These are phyloP conservation scores for Circinella minor DNA, from an alignment of 371 early-diverging fungal genomes.

Conservation along the genomic window DNA sequence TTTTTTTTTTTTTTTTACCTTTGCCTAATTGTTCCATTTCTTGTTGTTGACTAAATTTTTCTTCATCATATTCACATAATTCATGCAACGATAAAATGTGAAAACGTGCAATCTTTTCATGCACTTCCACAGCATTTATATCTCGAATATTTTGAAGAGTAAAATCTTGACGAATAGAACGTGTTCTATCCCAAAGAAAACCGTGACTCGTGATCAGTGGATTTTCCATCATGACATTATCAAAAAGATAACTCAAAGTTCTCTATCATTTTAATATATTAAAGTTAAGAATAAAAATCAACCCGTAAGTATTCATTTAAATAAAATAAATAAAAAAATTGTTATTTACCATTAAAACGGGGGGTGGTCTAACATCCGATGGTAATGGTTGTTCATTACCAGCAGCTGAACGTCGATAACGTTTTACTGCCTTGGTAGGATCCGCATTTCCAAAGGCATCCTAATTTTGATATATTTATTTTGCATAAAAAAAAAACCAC, in stretches of 20 bases:
- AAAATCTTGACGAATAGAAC: constrained; percentile 90
- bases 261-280: constrained; percentile 41
- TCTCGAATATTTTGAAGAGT: constrained; percentile 84
- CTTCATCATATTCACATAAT: constrained; percentile 66
- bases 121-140: constrained; percentile 64
- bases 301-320: no score
- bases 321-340: not conserved
- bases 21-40: constrained; percentile 90
- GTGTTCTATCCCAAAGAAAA: constrained; percentile 89
- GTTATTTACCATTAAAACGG: constrained; percentile 57
- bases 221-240: constrained; percentile 59
- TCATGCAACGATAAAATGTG: constrained; percentile 83
- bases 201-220: constrained; percentile 71
- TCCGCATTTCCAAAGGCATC: constrained; percentile 60
- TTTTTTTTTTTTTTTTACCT: constrained; percentile 47
- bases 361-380: constrained; percentile 89
- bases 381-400: constrained; percentile 88
- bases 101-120: constrained; percentile 90
- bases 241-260: constrained; percentile 83
- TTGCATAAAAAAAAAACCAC: not conserved
- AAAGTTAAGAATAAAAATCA: no score
- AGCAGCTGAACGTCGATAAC: constrained; percentile 87
- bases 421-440: constrained; percentile 77
- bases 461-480: constrained; percentile 20
- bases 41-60: constrained; percentile 76